phyloP scores from a whole-genome alignment of 176 grass and related monocot species.

The Melocanna baccifera region DNA sequence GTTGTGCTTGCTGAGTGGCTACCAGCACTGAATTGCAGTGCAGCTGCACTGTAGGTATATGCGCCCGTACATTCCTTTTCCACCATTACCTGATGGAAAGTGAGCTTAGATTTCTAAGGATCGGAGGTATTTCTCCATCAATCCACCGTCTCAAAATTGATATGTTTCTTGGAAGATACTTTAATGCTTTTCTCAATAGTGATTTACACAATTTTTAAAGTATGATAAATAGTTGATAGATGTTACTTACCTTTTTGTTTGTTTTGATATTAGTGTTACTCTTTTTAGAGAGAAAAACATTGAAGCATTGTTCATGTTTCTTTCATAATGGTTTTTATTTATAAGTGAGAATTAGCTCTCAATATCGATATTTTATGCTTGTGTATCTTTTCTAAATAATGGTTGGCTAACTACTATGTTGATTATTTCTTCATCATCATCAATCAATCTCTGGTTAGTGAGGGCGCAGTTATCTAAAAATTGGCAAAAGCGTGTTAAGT shows the following conservation, averaged over 20 bases:
- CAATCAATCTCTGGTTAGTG: background rate
- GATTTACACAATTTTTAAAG: too few species aligned
- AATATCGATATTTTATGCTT: too few species aligned
- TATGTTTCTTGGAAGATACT: too few species aligned
- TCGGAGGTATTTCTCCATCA: background rate
- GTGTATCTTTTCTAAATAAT: background rate
- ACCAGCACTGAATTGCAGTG: constrained; percentile 30
- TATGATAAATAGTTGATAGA: too few species aligned
- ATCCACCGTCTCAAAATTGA: background rate
- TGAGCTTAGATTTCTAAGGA: background rate
- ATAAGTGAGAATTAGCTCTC: too few species aligned
- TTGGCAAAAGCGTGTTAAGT: background rate
- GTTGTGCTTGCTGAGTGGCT: constrained; percentile 27
- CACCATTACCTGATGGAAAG: background rate
- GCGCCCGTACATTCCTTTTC: background rate
- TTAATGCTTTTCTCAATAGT: too few species aligned
- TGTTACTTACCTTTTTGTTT: too few species aligned
- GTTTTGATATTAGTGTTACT: too few species aligned
- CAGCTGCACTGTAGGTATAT: background rate
- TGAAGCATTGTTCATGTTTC: too few species aligned
- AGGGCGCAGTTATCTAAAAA: background rate
- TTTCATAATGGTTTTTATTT: too few species aligned
- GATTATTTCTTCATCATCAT: background rate
- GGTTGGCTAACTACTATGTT: background rate
- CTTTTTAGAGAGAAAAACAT: too few species aligned